These are phyloP conservation scores for Venustampulla echinocandica DNA, from an alignment of 495 filamentous ascomycete genomes.

Conservation along the genomic window DNA sequence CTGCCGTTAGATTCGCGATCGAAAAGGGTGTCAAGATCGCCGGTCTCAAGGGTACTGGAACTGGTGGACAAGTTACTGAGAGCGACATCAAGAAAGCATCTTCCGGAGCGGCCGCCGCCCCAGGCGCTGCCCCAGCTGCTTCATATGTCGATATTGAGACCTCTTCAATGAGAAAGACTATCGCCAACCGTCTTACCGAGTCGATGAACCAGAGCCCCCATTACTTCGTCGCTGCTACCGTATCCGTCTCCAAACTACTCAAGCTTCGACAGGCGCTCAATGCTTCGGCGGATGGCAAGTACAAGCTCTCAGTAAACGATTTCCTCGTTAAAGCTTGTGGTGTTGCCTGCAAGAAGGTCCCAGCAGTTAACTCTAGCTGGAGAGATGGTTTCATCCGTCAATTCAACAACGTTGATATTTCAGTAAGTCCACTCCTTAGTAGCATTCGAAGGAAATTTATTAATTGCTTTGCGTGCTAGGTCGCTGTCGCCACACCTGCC, in stretches of 20 bases:
- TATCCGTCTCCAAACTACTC: constrained; percentile 88
- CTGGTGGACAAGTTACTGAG: constrained; percentile 81
- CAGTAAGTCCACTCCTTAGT: constrained; percentile 22
- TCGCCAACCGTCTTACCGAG: constrained; percentile 82
- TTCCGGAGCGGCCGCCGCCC: constrained; percentile 31
- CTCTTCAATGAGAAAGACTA: constrained; percentile 94
- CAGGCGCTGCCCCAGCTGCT: constrained; percentile 45
- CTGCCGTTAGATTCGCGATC: constrained; percentile 71
- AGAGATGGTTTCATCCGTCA: constrained; percentile 83
- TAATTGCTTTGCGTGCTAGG: constrained; percentile 33
- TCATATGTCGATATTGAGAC: constrained; percentile 78
- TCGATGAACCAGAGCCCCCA: constrained; percentile 90
- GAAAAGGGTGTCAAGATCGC: constrained; percentile 78
- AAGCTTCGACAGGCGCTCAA: constrained; percentile 96
- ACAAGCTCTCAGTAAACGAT: constrained; percentile 98
- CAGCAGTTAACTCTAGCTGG: constrained; percentile 93
- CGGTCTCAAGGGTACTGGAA: constrained; percentile 79
- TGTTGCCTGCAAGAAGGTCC: constrained; percentile 83
- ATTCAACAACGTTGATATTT: constrained; percentile 83
- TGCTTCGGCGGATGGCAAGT: constrained; percentile 75
- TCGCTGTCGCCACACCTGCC: constrained; percentile 88
- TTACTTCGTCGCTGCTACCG: constrained; percentile 84
- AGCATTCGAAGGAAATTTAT: neutral
- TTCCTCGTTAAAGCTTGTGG: constrained; percentile 97
- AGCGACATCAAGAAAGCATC: constrained; percentile 78